Percentiles rank a stretch among this genome's conserved stretches.
phyloP scores from a whole-genome alignment of 2,329 filamentous ascomycete genomes.

The Fusarium falciforme region DNA sequence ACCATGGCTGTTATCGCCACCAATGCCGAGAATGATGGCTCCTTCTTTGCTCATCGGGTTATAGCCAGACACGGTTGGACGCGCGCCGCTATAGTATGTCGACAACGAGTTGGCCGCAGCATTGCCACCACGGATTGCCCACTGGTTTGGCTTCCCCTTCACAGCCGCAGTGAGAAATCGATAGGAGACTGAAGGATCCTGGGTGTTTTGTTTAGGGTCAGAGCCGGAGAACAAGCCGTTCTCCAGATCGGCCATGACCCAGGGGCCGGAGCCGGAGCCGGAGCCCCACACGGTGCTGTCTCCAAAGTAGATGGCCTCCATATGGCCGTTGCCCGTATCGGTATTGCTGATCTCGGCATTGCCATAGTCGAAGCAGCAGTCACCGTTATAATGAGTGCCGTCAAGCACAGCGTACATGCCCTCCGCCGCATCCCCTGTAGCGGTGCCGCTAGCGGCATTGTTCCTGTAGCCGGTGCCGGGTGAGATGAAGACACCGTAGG shows the following conservation, averaged over 20 bases:
- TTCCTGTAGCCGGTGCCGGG: slow-evolving; percentile 25
- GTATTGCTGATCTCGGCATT: slow-evolving; percentile 57
- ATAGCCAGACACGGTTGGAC: slow-evolving; percentile 18
- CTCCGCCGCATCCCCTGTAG: slow-evolving; percentile 13
- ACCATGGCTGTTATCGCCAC: slow-evolving; percentile 21
- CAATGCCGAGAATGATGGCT: slow-evolving; percentile 11
- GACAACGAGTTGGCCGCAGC: slow-evolving; percentile 14
- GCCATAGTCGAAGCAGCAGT: slow-evolving; percentile 27
- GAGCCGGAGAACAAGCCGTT: slow-evolving; percentile 72
- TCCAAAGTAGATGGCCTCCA: slow-evolving; percentile 77
- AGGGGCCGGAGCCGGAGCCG: slow-evolving; percentile 70
- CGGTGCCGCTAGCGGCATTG: slow-evolving; percentile 12
- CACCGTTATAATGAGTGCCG: slow-evolving; percentile 24
- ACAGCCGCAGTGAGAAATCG: slow-evolving; percentile 14
- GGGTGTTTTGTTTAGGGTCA: slow-evolving; percentile 18
- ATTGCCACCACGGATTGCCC: slow-evolving; percentile 20
- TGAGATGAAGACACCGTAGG: slow-evolving; percentile 23
- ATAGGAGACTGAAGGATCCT: slow-evolving; percentile 3
- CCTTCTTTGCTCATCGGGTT: slow-evolving; percentile 24
- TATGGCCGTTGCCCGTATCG: slow-evolving; percentile 72
- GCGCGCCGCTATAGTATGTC: slow-evolving; percentile 17
- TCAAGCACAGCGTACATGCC: slow-evolving; percentile 29
- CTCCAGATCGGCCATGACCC: slow-evolving; percentile 77
- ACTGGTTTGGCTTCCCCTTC: slow-evolving; percentile 13
- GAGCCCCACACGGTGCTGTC: slow-evolving; percentile 64